Base-by-base conservation (phyloP, 129 eudicot species). In the Flaveria trinervia region DNA sequence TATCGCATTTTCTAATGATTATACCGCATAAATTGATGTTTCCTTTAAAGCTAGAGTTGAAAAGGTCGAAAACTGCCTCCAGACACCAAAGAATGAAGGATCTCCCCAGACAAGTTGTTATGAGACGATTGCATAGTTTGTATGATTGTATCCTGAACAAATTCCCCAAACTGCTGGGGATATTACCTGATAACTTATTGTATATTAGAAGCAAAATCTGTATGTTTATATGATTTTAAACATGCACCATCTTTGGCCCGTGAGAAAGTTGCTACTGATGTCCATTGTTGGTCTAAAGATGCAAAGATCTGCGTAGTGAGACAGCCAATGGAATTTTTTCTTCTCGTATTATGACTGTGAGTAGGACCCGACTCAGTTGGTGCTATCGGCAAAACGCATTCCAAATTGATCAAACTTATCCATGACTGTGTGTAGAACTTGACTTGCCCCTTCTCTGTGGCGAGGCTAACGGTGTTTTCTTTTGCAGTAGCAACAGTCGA, bases 31-130 rank as follows among this genome's bases (percentile, higher is more conserved):
- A 85, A 51, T 81, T 79, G 0, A 6, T n/a, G 79, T 89, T 87
- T n/a, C 89, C 96, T 67, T 84, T 86, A 49, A 87, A 89, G 73
- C 92, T 87, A 4, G 86, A 78, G 66, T 36, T 9, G 85, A 56
- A 71, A 89, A 85, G 1, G 92, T 87, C 13, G 51, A 57, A 65
- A 89, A 89, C 69, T 89, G n/a, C 86, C 85, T 23, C 72, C 84
- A 49, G 77, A 64, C 60, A 17, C 60, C 60, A 54, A 54, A 54
- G 60, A 54, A 54, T n/a, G 22, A 54, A 23, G 60, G n/a, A 54
- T 54, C 60, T 54, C 60, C 23, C 60, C 60, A 54, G 60, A 54
- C 60, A 54, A 7, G 22, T 54, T 54, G 60, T 54, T 54, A 17
- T 54, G 60, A 54, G 60, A 54, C 60, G 18, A 54, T 17, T 54